Percentiles rank a stretch among this genome's conserved stretches.
These are phyloP conservation scores for Geosmithia flava DNA, from an alignment of 2,329 filamentous ascomycete species.

Conservation along the genomic window DNA sequence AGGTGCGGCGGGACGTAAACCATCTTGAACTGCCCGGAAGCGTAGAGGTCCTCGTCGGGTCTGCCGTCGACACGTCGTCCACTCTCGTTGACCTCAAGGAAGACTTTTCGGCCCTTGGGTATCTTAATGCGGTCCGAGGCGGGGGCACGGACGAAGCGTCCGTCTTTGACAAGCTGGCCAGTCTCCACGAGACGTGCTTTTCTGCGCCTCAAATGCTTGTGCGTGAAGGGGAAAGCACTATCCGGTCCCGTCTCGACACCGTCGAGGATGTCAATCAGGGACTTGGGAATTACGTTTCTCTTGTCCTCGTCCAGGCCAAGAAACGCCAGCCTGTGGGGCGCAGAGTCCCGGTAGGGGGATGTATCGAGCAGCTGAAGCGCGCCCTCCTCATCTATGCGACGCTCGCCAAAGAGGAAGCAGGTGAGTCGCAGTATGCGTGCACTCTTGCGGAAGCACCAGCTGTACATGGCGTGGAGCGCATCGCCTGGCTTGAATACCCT, in stretches of 20 bases:
- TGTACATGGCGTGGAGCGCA: conserved; percentile 72
- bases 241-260: conserved; percentile 31
- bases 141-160: conserved; percentile 80
- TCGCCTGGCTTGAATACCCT: conserved; percentile 77
- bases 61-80: conserved; percentile 51
- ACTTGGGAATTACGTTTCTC: conserved; percentile 34
- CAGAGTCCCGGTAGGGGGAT: conserved; percentile 16
- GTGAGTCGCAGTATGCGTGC: conserved; percentile 70
- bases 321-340: conserved; percentile 29
- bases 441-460: conserved; percentile 91
- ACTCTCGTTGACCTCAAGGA: conserved; percentile 58
- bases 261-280: conserved; percentile 44
- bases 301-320: conserved; percentile 31
- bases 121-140: conserved; percentile 93
- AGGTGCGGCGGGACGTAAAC: conserved; percentile 83
- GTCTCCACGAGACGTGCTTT: conserved; percentile 34
- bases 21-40: conserved; percentile 50
- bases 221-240: conserved; percentile 18
- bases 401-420: conserved; percentile 85
- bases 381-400: conserved; percentile 72
- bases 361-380: conserved; percentile 33
- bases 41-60: conserved; percentile 34
- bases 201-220: conserved; percentile 19
- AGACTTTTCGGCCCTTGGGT: conserved; percentile 70
- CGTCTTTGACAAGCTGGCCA: conserved; percentile 51